Conservation (phyloP, 148 eudicot genomes). For the Arctostaphylos glauca region DNA sequence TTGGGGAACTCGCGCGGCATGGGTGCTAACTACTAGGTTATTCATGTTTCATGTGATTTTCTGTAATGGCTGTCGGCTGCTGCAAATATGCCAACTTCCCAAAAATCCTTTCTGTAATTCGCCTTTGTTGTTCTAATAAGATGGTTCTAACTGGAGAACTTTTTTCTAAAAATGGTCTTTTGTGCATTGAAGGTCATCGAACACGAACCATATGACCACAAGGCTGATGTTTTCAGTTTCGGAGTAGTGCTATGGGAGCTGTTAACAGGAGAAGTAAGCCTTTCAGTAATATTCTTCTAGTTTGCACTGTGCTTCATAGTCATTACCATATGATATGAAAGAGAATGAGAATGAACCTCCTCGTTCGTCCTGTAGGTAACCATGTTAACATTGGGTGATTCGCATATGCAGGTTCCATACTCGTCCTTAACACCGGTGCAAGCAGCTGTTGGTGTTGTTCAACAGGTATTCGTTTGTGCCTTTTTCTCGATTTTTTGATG, state of each 20-base stretch:
- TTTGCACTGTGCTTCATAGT: not conserved
- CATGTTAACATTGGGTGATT: conserved; percentile 3
- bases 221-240: conserved; percentile 73
- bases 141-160: too few species aligned
- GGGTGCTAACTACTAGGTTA: too few species aligned
- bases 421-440: conserved; percentile 57
- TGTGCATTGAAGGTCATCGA: conserved; percentile 50
- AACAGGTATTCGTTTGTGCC: conserved; percentile 38
- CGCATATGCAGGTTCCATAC: conserved; percentile 56
- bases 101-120: too few species aligned
- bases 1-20: too few species aligned
- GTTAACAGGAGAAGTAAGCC: conserved; percentile 63
- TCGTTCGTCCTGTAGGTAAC: too few species aligned
- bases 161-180: too few species aligned
- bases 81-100: too few species aligned
- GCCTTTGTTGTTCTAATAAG: too few species aligned
- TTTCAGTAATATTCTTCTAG: not conserved
- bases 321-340: not conserved
- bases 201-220: conserved; percentile 65
- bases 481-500: not conserved
- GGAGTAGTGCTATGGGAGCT: conserved; percentile 81
- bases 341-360: too few species aligned
- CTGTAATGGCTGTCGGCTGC: too few species aligned
- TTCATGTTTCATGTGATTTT: too few species aligned
- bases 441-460: conserved; percentile 80